Evolutionary conservation across 768 basidiomycete genomes (phyloP), one percentile per base, ranked within the genome.

Genomic region (Fistulinella prunicolor): DNA sequence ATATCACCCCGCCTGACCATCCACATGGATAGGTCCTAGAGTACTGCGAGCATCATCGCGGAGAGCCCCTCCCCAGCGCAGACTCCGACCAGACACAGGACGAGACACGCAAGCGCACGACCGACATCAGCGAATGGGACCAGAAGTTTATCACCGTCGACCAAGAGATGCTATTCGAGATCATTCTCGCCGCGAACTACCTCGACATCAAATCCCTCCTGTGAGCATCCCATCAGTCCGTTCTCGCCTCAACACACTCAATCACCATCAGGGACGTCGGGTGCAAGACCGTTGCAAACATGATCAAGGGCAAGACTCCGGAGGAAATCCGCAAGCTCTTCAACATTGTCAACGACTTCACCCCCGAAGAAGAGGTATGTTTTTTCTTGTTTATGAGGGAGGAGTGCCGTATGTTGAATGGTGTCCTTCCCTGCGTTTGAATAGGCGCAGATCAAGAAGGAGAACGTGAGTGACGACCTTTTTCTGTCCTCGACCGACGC

Each of bases 241-340:
- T 47, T 20, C 39, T 61, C 16, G 43, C 16, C 14, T 26, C 38
- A 20, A 20, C 14, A n/a, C 39, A 26, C 40, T 50, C 38, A 29
- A 51, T 43, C 23, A 24, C 19, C n/a, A 23, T 30, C 56, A 95
- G 93, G 57, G 94, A 96, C 63, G 92, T 96, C 50, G 94, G 94
- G 1, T 96, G 94, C 82, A 95, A 96, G 78, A 96, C 93, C 4
- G 94, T 96, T 5, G 96, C 96, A 13, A 98, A 98, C 79, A 99
- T 98, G 96, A 98, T 99, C 81, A 98, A 99, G 76, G 96, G 96
- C 28, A 99, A 99, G 81, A 95, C 94, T 4, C 96, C 96, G 20
- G 96, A 98, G 69, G 96, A 98, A 73, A 98, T 99, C 58, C 86
- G 95, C 49, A 97, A 97, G 64, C 81, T 98, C 45, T 97, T 94